Conservation (phyloP, 2,329 filamentous ascomycete species). For the Rhynchosporium agropyri region DNA sequence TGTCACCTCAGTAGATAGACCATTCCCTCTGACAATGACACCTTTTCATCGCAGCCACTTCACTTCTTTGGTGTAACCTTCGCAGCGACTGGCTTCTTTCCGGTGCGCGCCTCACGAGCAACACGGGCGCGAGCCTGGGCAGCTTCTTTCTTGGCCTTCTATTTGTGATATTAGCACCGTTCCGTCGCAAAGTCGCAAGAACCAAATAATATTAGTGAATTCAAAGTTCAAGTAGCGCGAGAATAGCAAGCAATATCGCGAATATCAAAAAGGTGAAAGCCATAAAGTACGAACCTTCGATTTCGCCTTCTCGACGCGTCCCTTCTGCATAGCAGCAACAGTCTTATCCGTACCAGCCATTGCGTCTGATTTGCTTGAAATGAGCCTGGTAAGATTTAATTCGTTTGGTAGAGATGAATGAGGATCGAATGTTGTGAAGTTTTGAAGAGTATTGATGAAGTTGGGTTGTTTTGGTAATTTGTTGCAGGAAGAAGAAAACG, state of each 20-base stretch:
- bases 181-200: not conserved
- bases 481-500: not conserved
- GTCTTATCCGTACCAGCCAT: conserved; percentile 21
- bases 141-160: conserved; percentile 26
- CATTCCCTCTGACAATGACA: conserved; percentile 5
- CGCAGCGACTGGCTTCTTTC: conserved; percentile 22
- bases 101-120: conserved; percentile 24
- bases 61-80: conserved; percentile 27
- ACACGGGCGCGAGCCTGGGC: conserved; percentile 24
- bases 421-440: not conserved
- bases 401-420: not conserved
- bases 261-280: not conserved
- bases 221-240: not conserved
- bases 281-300: conserved; percentile 10
- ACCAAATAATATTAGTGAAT: not conserved
- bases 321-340: conserved; percentile 25
- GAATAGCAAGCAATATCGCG: not conserved
- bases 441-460: conserved; percentile 14
- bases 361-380: conserved; percentile 10
- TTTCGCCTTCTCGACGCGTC: conserved; percentile 27
- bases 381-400: conserved; percentile 2
- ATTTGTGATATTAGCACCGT: conserved; percentile 8
- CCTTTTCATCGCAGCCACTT: conserved; percentile 14
- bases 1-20: conserved; percentile 10
- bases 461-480: conserved; percentile 19